phyloP scores from a whole-genome alignment of 345 rosid species.

The Rhizophora apiculata region DNA sequence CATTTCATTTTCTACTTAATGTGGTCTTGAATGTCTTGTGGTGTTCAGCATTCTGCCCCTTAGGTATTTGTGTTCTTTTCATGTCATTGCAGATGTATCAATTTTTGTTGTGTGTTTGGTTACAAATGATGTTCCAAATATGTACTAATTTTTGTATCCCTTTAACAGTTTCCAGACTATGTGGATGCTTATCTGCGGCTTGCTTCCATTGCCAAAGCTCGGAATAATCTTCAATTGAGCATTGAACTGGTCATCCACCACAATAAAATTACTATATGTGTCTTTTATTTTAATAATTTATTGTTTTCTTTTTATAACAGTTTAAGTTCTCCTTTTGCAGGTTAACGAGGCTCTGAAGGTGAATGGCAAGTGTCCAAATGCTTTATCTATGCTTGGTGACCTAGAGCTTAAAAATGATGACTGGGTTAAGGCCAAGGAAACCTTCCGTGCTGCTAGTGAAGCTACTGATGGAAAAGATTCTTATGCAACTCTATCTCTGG shows the following conservation, averaged over 20 bases:
- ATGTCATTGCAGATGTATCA: background rate
- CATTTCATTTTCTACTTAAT: background rate
- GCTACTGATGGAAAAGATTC: slow-evolving; percentile 95
- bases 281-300: background rate
- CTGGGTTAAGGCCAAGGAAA: slow-evolving; percentile 99
- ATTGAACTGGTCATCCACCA: slow-evolving; percentile 76
- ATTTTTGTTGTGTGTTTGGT: background rate
- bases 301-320: slow-evolving; percentile 17
- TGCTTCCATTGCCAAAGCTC: slow-evolving; percentile 85
- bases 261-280: background rate
- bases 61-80: background rate
- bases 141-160: slow-evolving; percentile 15
- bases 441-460: slow-evolving; percentile 92
- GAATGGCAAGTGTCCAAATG: slow-evolving; percentile 80
- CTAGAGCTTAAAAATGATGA: slow-evolving; percentile 98
- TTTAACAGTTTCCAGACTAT: slow-evolving; percentile 78
- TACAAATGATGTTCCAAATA: background rate
- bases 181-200: slow-evolving; percentile 93
- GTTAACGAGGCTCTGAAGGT: slow-evolving; percentile 90
- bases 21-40: background rate
- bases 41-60: background rate
- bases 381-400: slow-evolving; percentile 93
- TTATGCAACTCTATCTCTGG: slow-evolving; percentile 90
- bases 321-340: slow-evolving; percentile 28
- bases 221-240: slow-evolving; percentile 82